Evolutionary conservation across 768 basidiomycete species (phyloP), one percentile per base, ranked within the genome.

Genomic region (Russula abietina): DNA sequence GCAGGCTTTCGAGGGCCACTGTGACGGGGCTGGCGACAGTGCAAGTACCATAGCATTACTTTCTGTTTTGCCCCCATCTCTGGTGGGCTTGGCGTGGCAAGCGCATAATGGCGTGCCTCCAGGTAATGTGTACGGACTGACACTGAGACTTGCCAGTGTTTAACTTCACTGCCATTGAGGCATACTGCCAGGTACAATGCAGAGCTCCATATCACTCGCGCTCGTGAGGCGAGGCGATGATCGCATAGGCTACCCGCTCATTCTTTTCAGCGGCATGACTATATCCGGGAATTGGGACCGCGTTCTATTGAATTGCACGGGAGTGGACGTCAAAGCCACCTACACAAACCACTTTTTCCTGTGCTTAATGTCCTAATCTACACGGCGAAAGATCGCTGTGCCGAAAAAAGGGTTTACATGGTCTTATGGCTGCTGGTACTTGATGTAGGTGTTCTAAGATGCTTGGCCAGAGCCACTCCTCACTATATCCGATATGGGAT

Each of bases 241-340:
- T 91, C 51, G 87, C 91, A n/a, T n/a, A n/a, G n/a, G n/a, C 76
- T 48, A 93, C 92, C 0, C 80, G 81, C 58, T 92, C 94, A 4
- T 90, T 89, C n/a, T 76, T 98, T 98, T 72, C 95, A 98, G 72
- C 94, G 96, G 11, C 97, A n/a, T n/a, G n/a, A n/a, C n/a, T n/a
- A n/a, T n/a, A n/a, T n/a, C n/a, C n/a, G n/a, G n/a, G n/a, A n/a
- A n/a, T n/a, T n/a, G n/a, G n/a, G n/a, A n/a, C n/a, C n/a, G n/a
- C n/a, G n/a, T n/a, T n/a, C n/a, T n/a, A n/a, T 78, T 93, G 45
- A 98, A 95, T 30, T 99, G 69, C 97, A 99, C 33, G 97, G 97
- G 97, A 99, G 77, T 99, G 97, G 97, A 75, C 81, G 50, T 75
- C 80, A 55, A 75, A 79, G 24, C 72, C 72, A 16, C 91, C 92